Evolutionary conservation across 1,139 yeast genomes (phyloP), one percentile per base, ranked within the genome.

Genomic region (Yamadazyma epiphylla): DNA sequence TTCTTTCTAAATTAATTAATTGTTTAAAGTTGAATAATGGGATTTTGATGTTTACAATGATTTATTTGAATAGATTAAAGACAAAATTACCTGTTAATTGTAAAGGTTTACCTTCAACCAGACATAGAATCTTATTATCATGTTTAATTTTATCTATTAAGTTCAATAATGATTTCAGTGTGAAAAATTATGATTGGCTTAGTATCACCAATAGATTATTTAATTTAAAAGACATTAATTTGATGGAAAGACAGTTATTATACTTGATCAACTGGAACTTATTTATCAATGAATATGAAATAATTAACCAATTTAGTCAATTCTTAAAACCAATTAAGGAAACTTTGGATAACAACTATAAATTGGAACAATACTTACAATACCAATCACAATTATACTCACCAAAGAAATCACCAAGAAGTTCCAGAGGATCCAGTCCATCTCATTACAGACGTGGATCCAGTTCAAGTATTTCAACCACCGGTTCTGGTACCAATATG

Each of bases 121-220:
- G 86, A 49, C 91, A 83, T 55, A 68, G 94, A 48, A 79, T 83
- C 37, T 76, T 83, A 43, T 65, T 83, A 38, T 82, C 87, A 11
- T 80, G 88, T 50, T 60, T 83, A 45, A 80, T 83, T 34, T 66
- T 83, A 39, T 74, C 86, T 14, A 76, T 87, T 28, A 83, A 83
- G 54, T 78, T 68, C 55, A 84, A 80, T 60, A 82, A 82, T 55
- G 94, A 83, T 50, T 76, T 83, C 9, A 77, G 85, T 13, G 88
- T 89, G 37, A 77, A 80, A 49, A 83, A 82, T 56, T 64, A 66
- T 43, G 88, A 82, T 55, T 83, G 94, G 94, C 80, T 86, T 23
- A 71, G 69, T 42, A 79, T 80, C 55, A 80, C 89, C 13, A 88
- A 82, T 45, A 87, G 85, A 2, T 63, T 82, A 26, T 82, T 83